These are phyloP conservation scores for Daldinia grandis DNA, from an alignment of 495 filamentous ascomycete genomes.

Conservation along the genomic window DNA sequence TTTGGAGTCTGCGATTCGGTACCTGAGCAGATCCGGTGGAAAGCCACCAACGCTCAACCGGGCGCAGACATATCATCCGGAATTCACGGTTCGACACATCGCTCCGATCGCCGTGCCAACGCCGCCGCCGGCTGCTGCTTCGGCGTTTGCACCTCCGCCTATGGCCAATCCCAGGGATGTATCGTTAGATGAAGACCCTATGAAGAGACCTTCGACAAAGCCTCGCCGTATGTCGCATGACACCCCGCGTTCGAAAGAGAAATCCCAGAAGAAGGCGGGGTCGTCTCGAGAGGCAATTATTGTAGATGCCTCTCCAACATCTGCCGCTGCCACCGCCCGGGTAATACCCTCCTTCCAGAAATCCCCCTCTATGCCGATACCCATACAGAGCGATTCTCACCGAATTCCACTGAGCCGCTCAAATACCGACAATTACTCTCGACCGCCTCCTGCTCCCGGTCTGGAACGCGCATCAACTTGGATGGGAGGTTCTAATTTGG, in stretches of 20 bases:
- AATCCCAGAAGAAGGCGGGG: conserved; percentile 44
- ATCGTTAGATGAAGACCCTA: conserved; percentile 34
- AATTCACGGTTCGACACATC: conserved; percentile 31
- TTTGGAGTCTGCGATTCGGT: conserved; percentile 40
- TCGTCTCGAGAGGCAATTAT: conserved; percentile 43
- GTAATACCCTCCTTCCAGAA: conserved; percentile 45
- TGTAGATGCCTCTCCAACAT: conserved; percentile 35
- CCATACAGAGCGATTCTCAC: conserved; percentile 37
- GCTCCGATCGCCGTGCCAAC: conserved; percentile 49
- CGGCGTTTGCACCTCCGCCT: conserved; percentile 38
- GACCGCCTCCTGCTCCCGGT: conserved; percentile 25
- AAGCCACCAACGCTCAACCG: conserved; percentile 39
- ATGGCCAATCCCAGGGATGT: conserved; percentile 31
- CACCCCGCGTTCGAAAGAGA: conserved; percentile 48
- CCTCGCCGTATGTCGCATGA: conserved; percentile 55
- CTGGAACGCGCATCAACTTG: conserved; percentile 39
- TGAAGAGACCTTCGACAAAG: conserved; percentile 46
- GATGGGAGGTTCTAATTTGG: conserved; percentile 25
- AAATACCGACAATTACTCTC: conserved; percentile 36
- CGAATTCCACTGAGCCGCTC: conserved; percentile 38
- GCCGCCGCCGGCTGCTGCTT: conserved; percentile 42
- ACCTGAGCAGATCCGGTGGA: conserved; percentile 40
- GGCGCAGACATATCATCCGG: conserved; percentile 43
- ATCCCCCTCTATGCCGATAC: conserved; percentile 48
- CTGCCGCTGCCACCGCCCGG: conserved; percentile 32